Evolutionary conservation across 1,284 basidiomycete species (phyloP).

Genomic region (Sutorius eximius): DNA sequence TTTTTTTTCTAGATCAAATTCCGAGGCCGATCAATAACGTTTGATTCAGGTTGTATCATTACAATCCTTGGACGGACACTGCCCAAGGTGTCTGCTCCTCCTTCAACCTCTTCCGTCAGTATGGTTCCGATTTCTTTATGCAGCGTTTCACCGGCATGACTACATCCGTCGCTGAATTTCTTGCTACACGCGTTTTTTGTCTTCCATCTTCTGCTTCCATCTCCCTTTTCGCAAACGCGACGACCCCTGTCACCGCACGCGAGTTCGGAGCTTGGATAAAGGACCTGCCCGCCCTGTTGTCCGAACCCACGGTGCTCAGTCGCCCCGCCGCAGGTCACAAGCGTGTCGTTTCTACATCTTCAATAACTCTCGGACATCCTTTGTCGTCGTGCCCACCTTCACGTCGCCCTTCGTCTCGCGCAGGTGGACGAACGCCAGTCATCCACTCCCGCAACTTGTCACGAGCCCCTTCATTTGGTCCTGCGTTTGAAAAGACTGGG

Average conservation of each 20-base stretch:
- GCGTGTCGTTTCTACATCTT: constrained; percentile 54
- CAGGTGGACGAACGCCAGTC: constrained; percentile 53
- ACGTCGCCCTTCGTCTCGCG: constrained; percentile 63
- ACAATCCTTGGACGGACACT: constrained; percentile 97
- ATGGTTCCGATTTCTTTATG: constrained; percentile 86
- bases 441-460: constrained; percentile 54
- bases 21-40: constrained; percentile 3
- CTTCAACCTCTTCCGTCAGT: constrained; percentile 80
- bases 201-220: constrained; percentile 48
- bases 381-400: constrained; percentile 66
- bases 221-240: constrained; percentile 36
- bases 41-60: constrained; percentile 84
- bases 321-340: constrained; percentile 40
- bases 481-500: constrained; percentile 48
- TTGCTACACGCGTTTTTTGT: constrained; percentile 86
- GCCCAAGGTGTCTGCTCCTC: constrained; percentile 73
- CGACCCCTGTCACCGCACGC: constrained; percentile 69
- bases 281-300: constrained; percentile 72
- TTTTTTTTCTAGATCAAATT: constrained; percentile 22
- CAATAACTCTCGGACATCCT: constrained; percentile 59
- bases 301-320: constrained; percentile 20
- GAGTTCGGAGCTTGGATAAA: constrained; percentile 89
- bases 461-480: constrained; percentile 58
- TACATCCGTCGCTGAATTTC: constrained; percentile 79
- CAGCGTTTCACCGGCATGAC: constrained; percentile 93